These are phyloP conservation scores for Pseudomonodictys pantanalensis DNA, from an alignment of 495 filamentous ascomycete species.

Conservation along the genomic window DNA sequence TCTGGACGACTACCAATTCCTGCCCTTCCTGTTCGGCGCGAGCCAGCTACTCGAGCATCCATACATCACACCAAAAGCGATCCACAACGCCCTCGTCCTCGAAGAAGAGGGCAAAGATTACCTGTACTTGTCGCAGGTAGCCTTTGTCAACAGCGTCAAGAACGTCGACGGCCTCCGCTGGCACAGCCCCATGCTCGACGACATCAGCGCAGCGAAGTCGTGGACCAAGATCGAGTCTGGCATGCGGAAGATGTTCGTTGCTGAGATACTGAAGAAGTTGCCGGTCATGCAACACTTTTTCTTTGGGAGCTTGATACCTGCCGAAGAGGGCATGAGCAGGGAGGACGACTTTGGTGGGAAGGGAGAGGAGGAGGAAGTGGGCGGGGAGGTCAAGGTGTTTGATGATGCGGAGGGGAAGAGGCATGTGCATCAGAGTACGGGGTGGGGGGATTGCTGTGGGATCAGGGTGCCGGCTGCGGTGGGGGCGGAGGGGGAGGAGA, in stretches of 20 bases:
- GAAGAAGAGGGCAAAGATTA: conserved; percentile 82
- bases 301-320: conserved; percentile 83
- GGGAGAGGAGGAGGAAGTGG: conserved; percentile 52
- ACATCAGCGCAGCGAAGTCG: conserved; percentile 86
- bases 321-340: conserved; percentile 74
- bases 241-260: conserved; percentile 94
- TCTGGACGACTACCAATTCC: conserved; percentile 95
- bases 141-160: conserved; percentile 93
- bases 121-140: conserved; percentile 87
- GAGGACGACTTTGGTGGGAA: conserved; percentile 48
- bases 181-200: conserved; percentile 98
- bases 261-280: conserved; percentile 87
- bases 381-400: conserved; percentile 49
- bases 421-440: conserved; percentile 65
- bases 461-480: conserved; percentile 96
- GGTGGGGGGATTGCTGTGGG: conserved; percentile 96
- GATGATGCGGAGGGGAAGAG: conserved; percentile 61
- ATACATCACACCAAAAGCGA: conserved; percentile 79
- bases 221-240: conserved; percentile 93
- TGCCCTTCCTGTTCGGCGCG: conserved; percentile 92
- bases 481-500: conserved; percentile 81
- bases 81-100: conserved; percentile 80
- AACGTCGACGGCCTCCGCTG: conserved; percentile 92
- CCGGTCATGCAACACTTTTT: conserved; percentile 98
- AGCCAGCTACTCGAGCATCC: conserved; percentile 84